phyloP scores from a whole-genome alignment of 2,329 filamentous ascomycete genomes.

The Calonectria pseudoturangicola region DNA sequence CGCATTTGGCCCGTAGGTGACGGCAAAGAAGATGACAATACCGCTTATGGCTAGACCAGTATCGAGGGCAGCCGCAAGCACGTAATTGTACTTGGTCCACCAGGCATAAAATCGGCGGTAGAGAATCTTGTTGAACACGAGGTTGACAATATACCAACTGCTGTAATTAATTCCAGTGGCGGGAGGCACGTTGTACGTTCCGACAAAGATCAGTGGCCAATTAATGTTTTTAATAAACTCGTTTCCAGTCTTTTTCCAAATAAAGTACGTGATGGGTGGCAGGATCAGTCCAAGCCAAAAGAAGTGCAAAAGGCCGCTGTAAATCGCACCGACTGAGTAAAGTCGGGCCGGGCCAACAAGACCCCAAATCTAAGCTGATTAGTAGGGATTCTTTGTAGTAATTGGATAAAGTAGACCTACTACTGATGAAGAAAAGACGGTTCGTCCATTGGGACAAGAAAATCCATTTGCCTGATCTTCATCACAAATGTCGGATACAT shows the following conservation, averaged over 20 bases:
- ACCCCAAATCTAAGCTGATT: constrained; percentile 28
- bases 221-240: constrained; percentile 31
- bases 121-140: constrained; percentile 31
- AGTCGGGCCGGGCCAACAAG: constrained; percentile 32
- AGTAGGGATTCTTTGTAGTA: too few relatives aligned
- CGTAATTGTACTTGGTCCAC: constrained; percentile 38
- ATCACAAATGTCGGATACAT: constrained; percentile 26
- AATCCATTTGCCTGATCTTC: constrained; percentile 34
- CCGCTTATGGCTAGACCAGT: constrained; percentile 33
- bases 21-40: constrained; percentile 33
- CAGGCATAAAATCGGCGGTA: constrained; percentile 30
- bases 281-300: constrained; percentile 37
- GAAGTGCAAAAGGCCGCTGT: constrained; percentile 30
- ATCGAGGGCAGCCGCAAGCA: constrained; percentile 34
- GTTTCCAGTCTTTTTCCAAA: constrained; percentile 32
- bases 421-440: constrained; percentile 28
- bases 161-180: constrained; percentile 37
- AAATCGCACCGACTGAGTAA: constrained; percentile 32
- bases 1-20: constrained; percentile 35
- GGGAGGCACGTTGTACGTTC: constrained; percentile 30
- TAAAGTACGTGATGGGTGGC: constrained; percentile 29
- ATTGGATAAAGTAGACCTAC: neutral
- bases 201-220: constrained; percentile 35
- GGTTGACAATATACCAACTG: constrained; percentile 34
- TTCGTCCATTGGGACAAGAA: constrained; percentile 34